These are phyloP conservation scores for Trypanosoma vivax DNA, from an alignment of 208 protist species.

Conservation along the genomic window DNA sequence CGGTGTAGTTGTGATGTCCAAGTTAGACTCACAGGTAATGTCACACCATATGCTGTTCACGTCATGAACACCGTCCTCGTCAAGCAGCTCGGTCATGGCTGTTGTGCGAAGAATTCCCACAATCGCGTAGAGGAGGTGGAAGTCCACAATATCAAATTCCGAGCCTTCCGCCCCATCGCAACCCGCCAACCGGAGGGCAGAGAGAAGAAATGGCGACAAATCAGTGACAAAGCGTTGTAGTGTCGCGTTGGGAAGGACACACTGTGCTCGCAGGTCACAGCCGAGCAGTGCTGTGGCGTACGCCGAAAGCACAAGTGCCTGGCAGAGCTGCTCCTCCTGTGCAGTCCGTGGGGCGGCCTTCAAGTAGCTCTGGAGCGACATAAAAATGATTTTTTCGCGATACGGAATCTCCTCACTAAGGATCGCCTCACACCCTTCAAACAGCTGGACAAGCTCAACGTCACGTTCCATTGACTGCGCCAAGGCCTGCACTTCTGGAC, in stretches of 20 bases:
- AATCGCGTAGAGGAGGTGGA: constrained; percentile 56
- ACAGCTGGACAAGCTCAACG: constrained; percentile 30
- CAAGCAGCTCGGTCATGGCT: constrained; percentile 41
- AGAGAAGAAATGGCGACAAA: constrained; percentile 53
- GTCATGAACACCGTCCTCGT: constrained; percentile 46
- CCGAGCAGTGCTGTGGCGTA: constrained; percentile 46
- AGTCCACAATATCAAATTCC: constrained; percentile 76
- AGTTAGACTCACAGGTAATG: constrained; percentile 24
- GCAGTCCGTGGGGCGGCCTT: constrained; percentile 15
- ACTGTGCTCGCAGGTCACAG: constrained; percentile 50
- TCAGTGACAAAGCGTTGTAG: constrained; percentile 46
- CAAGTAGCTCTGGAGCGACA: constrained; percentile 67
- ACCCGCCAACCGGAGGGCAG: constrained; percentile 32
- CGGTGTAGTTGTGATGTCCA: constrained; percentile 24
- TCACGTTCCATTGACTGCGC: constrained; percentile 44
- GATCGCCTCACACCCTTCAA: constrained; percentile 25
- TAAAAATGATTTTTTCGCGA: constrained; percentile 55
- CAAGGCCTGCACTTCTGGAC: constrained; percentile 28
- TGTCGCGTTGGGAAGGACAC: constrained; percentile 15
- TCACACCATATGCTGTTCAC: constrained; percentile 39
- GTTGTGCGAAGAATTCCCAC: constrained; percentile 35
- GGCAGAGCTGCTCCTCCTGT: constrained; percentile 45
- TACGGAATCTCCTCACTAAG: constrained; percentile 43
- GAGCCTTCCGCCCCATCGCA: constrained; percentile 35
- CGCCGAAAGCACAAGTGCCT: constrained; percentile 49